Percentiles rank a stretch among this genome's conserved stretches.
phyloP scores from a whole-genome alignment of 805 yeast genomes.

The Teunomyces kruisii region DNA sequence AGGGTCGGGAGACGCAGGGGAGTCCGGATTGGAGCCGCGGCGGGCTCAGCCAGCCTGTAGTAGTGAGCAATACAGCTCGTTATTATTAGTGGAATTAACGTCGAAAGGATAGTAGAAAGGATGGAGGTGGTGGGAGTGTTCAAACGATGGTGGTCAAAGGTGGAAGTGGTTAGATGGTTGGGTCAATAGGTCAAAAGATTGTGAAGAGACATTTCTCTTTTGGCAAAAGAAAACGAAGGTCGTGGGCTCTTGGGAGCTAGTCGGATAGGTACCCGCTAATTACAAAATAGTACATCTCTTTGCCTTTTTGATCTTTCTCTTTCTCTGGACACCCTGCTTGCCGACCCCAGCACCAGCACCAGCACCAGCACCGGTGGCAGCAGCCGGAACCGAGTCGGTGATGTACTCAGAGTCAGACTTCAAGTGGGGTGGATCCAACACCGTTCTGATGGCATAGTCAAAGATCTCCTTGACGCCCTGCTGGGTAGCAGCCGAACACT shows the following conservation, averaged over 20 bases:
- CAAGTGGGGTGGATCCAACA: slow-evolving; percentile 50
- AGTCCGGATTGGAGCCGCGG: too few relatives aligned
- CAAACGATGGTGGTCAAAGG: too few relatives aligned
- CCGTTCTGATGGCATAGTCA: slow-evolving; percentile 76
- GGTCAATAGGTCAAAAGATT: too few relatives aligned
- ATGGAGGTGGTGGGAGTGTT: too few relatives aligned
- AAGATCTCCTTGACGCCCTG: slow-evolving; percentile 82
- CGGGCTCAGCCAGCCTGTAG: too few relatives aligned
- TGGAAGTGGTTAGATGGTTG: too few relatives aligned
- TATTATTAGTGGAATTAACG: too few relatives aligned
- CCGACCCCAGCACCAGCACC: slow-evolving; percentile 7
- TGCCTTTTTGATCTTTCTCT: slow-evolving; percentile 32
- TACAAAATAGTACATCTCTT: slow-evolving; percentile 37
- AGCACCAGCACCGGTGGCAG: slow-evolving; percentile 11
- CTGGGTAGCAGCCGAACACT: slow-evolving; percentile 90
- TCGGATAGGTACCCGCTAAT: background rate
- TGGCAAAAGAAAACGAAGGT: background rate
- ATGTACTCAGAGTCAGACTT: slow-evolving; percentile 10
- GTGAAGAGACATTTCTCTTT: background rate
- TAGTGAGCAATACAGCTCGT: too few relatives aligned
- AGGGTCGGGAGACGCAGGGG: too few relatives aligned
- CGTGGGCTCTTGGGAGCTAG: too few relatives aligned
- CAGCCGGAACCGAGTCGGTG: slow-evolving; percentile 14
- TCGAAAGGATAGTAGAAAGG: too few relatives aligned
- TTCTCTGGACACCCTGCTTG: slow-evolving; percentile 13